Evolutionary conservation across 2,329 filamentous ascomycete species (phyloP).

Genomic region (Didymella glomerata): DNA sequence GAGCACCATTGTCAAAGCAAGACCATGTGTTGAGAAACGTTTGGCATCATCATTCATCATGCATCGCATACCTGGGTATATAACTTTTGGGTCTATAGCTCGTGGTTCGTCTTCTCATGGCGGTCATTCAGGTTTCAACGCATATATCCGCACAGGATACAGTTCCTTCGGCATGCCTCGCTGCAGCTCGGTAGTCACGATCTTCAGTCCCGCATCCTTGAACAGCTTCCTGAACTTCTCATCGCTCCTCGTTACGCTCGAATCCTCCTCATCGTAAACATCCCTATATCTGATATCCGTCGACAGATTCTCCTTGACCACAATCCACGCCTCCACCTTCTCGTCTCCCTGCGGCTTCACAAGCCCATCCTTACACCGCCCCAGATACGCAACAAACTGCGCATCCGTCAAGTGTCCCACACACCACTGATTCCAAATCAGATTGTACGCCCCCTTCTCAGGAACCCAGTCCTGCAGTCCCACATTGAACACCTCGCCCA

Average conservation of each 20-base stretch:
- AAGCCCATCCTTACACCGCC: conserved; percentile 65
- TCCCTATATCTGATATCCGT: conserved; percentile 65
- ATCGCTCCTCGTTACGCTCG: conserved; percentile 79
- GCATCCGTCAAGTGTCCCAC: conserved; percentile 80
- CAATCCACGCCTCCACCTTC: conserved; percentile 62
- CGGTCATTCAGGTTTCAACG: conserved; percentile 65
- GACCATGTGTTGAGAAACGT: not conserved
- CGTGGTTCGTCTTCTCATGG: not conserved
- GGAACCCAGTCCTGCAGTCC: conserved; percentile 77
- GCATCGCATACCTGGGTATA: conserved; percentile 17
- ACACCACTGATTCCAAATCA: conserved; percentile 95
- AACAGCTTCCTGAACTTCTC: conserved; percentile 76
- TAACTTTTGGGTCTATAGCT: conserved; percentile 3
- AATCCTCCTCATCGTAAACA: conserved; percentile 78
- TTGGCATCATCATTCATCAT: conserved; percentile 1
- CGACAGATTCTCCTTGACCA: conserved; percentile 83
- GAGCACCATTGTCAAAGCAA: not conserved
- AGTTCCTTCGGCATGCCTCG: conserved; percentile 73
- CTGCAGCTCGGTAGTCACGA: conserved; percentile 55
- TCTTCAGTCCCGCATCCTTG: conserved; percentile 69
- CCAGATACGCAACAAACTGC: conserved; percentile 73
- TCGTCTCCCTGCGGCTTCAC: conserved; percentile 42
- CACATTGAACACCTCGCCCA: conserved; percentile 73
- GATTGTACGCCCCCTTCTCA: conserved; percentile 66
- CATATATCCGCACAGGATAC: conserved; percentile 80